Conservation (phyloP, 78 protist genomes). For the slime mould (Dictyostelium discoideum) region dicty_2.7 NC_007088.5:4691001-4691500, state of each 20-base stretch:
- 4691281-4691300: background rate
- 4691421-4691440: slow-evolving; percentile 24
- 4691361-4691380: background rate
- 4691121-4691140: slow-evolving; percentile 89
- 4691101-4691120: slow-evolving; percentile 87
- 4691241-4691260: slow-evolving; percentile 77
- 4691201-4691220: slow-evolving; percentile 77
- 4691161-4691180: slow-evolving; percentile 87
- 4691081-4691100: slow-evolving; percentile 87
- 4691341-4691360: slow-evolving; percentile 4
- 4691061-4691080: slow-evolving; percentile 88
- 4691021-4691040: slow-evolving; percentile 86
- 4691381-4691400: background rate
- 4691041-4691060: slow-evolving; percentile 92
- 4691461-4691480: background rate
- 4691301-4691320: background rate
- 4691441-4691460: background rate
- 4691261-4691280: slow-evolving; percentile 12
- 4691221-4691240: slow-evolving; percentile 81
- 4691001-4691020: slow-evolving; percentile 91
- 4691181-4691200: slow-evolving; percentile 94
- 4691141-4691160: slow-evolving; percentile 87
- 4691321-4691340: background rate
- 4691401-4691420: background rate
- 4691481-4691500: background rate